Evolutionary conservation across 1,284 basidiomycete species (phyloP).

Genomic region (Leccinum fallax): DNA sequence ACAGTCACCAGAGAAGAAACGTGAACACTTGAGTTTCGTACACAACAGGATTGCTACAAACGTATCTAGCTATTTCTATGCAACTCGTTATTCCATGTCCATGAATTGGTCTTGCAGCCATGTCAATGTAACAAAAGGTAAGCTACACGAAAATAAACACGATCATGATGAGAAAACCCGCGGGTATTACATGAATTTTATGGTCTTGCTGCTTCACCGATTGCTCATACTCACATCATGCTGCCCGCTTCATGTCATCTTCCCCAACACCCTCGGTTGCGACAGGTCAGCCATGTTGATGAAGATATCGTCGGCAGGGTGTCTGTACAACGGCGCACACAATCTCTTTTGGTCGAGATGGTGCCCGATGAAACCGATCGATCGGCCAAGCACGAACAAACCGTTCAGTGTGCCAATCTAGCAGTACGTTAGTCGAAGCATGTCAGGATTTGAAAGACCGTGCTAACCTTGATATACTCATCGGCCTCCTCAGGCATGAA

Average conservation of each 20-base stretch:
- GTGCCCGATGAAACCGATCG: constrained; percentile 96
- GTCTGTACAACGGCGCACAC: constrained; percentile 89
- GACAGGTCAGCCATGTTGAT: constrained; percentile 83
- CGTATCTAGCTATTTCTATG: not conserved
- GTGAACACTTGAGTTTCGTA: not conserved
- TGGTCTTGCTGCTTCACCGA: constrained; percentile 4
- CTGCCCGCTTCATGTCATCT: constrained; percentile 39
- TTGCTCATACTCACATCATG: not conserved
- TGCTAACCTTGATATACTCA: constrained; percentile 86
- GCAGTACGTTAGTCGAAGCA: constrained; percentile 8
- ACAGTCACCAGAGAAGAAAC: not conserved
- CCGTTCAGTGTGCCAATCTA: constrained; percentile 92
- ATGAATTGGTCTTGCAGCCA: not conserved
- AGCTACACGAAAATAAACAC: not conserved
- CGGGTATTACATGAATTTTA: constrained; percentile 26
- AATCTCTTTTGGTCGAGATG: constrained; percentile 96
- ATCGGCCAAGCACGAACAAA: constrained; percentile 95
- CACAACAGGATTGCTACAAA: not conserved
- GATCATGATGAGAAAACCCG: constrained; percentile 17
- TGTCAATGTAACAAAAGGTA: not conserved
- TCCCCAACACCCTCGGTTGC: constrained; percentile 77
- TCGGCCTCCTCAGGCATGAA: constrained; percentile 96
- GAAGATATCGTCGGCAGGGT: constrained; percentile 86
- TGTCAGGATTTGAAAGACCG: not conserved
- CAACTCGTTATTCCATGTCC: not conserved